Evolutionary conservation across 352 stramenopile species (phyloP).

Genomic region (Phytophthora ramorum): DNA sequence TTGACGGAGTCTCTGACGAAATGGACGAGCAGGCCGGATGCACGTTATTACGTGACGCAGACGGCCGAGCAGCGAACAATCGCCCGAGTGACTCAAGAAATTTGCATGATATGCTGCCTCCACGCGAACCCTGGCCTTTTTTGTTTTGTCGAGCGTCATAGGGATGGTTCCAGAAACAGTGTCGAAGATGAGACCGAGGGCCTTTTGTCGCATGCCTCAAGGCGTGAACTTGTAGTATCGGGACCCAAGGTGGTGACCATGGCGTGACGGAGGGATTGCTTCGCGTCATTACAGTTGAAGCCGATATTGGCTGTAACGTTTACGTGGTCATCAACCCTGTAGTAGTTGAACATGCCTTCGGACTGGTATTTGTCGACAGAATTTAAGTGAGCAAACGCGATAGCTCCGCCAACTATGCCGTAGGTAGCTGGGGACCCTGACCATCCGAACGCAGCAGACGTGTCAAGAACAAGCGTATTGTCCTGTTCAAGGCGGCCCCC

Average conservation of each 20-base stretch:
- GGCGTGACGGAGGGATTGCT: constrained; percentile 14
- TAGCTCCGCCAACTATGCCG: constrained; percentile 15
- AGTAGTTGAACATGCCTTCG: constrained; percentile 21
- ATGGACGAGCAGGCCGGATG: constrained; percentile 13
- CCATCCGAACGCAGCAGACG: constrained; percentile 19
- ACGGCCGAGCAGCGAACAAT: constrained; percentile 14
- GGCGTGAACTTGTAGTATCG: constrained; percentile 20
- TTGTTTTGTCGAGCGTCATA: constrained; percentile 1
- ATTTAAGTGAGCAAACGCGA: constrained; percentile 15
- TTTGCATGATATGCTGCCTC: not conserved
- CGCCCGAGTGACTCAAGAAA: not conserved
- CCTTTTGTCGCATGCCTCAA: constrained; percentile 8
- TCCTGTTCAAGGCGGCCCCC: not conserved
- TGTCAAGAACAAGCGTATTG: constrained; percentile 27
- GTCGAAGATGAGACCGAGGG: constrained; percentile 21
- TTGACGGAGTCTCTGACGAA: constrained; percentile 15
- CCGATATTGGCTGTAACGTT: constrained; percentile 12
- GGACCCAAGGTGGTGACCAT: constrained; percentile 16
- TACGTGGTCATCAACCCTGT: constrained; percentile 12
- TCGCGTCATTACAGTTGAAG: not conserved
- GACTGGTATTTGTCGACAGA: constrained; percentile 8
- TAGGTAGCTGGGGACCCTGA: constrained; percentile 16
- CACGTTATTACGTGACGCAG: constrained; percentile 25
- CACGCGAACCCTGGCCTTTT: not conserved
- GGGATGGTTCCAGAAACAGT: not conserved